These are phyloP conservation scores for Alliaria petiolata DNA, from an alignment of 345 rosid species.

Conservation along the genomic window DNA sequence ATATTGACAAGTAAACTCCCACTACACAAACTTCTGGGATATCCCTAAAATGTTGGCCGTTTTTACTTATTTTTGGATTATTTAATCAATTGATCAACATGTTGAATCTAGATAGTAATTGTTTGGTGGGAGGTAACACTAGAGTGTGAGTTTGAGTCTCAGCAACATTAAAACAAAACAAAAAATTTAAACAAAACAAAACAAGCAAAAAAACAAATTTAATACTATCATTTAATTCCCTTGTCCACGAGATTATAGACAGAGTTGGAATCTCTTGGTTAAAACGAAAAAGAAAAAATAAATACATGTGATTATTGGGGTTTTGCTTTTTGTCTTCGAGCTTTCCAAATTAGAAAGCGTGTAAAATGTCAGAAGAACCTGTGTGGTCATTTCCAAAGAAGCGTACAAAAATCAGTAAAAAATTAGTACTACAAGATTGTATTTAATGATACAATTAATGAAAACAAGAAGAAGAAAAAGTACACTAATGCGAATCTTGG, in stretches of 20 bases:
- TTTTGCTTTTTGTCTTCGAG: neutral
- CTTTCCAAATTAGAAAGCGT: neutral
- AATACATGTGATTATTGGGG: neutral
- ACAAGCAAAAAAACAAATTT: too few relatives aligned
- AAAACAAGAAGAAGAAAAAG: neutral
- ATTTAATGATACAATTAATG: neutral
- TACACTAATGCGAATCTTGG: neutral
- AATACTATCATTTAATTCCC: too few relatives aligned
- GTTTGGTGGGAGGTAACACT: too few relatives aligned
- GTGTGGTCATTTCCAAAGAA: constrained; percentile 22
- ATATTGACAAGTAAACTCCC: too few relatives aligned
- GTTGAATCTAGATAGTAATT: too few relatives aligned
- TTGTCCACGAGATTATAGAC: too few relatives aligned
- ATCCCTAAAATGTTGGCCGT: too few relatives aligned
- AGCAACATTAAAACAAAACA: too few relatives aligned
- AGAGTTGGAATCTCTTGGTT: neutral
- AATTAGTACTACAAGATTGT: neutral
- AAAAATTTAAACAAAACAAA: too few relatives aligned
- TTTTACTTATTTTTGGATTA: neutral
- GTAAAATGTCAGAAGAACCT: constrained; percentile 2
- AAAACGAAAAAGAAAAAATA: too few relatives aligned
- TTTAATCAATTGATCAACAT: too few relatives aligned
- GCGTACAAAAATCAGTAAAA: neutral
- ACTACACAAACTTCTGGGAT: too few relatives aligned
- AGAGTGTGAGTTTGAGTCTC: neutral